A percentile compares a stretch with the other conserved stretches of the same genome.
These are phyloP conservation scores for Ophiostoma sp. DNA, from an alignment of 2,329 filamentous ascomycete species.

Conservation along the genomic window DNA sequence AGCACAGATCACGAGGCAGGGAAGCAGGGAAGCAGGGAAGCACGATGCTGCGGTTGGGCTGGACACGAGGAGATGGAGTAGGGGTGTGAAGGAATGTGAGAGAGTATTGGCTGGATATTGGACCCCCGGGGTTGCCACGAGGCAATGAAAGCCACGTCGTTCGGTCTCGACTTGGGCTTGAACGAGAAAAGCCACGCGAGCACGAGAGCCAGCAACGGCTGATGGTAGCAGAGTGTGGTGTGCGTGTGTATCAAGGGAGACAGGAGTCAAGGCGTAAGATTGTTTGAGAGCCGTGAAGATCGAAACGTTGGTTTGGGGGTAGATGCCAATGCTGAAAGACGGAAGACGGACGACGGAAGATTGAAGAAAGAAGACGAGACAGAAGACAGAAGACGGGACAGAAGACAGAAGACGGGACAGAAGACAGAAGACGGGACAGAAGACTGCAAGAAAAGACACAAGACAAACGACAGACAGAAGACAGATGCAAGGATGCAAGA, in stretches of 20 bases:
- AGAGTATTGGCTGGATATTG: neutral
- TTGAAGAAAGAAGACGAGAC: neutral
- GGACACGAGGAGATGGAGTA: neutral
- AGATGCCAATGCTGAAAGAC: too few relatives aligned
- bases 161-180: neutral
- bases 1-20: neutral
- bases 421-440: neutral
- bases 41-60: neutral
- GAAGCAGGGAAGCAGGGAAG: neutral
- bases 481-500: too few relatives aligned
- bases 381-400: neutral
- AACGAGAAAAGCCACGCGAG: constrained; percentile 6
- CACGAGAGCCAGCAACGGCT: neutral
- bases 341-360: neutral
- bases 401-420: neutral
- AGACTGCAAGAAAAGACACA: neutral
- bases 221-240: neutral
- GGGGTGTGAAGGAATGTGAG: neutral
- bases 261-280: neutral
- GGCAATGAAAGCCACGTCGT: constrained; percentile 5
- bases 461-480: too few relatives aligned
- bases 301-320: neutral
- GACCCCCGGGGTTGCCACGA: constrained; percentile 4
- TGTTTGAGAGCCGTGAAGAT: constrained; percentile 6
- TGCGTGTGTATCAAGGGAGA: neutral